A percentile compares a stretch with the other conserved stretches of the same genome.
Evolutionary conservation across 306 rosid species (phyloP).

Genomic region (Pyrus pyrifolia): DNA sequence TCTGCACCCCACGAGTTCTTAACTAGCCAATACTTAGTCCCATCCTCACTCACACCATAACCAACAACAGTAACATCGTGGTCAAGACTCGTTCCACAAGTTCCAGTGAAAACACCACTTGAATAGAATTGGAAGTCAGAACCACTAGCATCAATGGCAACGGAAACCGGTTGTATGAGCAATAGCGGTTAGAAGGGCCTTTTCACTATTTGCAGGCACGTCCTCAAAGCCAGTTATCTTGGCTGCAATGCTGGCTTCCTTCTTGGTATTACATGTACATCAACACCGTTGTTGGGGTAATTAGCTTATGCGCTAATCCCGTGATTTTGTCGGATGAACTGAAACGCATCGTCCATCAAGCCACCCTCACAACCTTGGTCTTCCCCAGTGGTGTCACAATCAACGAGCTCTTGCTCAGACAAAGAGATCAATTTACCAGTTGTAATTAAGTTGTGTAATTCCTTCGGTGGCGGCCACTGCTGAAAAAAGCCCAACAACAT

Average conservation of each 20-base stretch:
- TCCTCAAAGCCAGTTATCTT: conserved; percentile 12
- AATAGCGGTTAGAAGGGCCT: conserved; percentile 22
- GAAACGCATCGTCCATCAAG: too few species aligned
- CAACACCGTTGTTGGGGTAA: conserved; percentile 25
- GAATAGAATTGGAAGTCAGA: conserved; percentile 27
- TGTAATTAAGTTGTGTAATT: conserved; percentile 6
- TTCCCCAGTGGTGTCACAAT: conserved; percentile 36
- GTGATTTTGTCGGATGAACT: too few species aligned
- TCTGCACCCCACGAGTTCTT: conserved; percentile 42
- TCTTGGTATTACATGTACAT: conserved; percentile 26
- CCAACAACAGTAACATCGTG: conserved; percentile 35
- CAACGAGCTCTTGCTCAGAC: conserved; percentile 43
- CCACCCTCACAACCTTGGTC: conserved; percentile 6
- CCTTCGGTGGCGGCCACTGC: conserved; percentile 44
- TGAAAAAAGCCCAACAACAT: conserved; percentile 27
- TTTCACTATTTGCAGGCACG: conserved; percentile 28
- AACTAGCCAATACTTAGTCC: conserved; percentile 36
- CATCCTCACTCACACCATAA: conserved; percentile 21
- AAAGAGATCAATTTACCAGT: not conserved
- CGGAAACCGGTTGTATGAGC: conserved; percentile 33
- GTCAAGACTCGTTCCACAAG: conserved; percentile 27
- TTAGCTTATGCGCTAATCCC: conserved; percentile 9
- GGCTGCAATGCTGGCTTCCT: not conserved
- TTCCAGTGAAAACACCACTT: conserved; percentile 30
- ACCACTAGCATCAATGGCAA: conserved; percentile 37